Conservation (phyloP, 129 eudicot species). For the Scalesia atractyloides region DNA sequence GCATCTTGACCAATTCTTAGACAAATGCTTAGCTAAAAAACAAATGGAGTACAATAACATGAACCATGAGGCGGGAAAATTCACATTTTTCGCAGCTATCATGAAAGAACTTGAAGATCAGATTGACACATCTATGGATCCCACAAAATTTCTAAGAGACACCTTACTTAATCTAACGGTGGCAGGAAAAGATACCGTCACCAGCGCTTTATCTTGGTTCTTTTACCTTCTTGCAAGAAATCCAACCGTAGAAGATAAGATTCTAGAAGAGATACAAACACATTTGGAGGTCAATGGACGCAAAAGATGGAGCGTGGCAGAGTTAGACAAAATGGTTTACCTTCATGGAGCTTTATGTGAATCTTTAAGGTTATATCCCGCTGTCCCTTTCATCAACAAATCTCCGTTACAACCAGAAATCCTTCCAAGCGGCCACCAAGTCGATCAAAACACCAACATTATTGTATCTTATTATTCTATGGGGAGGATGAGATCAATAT, state of each 20-base stretch:
- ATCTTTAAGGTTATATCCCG: no score
- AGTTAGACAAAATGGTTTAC: no score
- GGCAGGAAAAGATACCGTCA: constrained; percentile 58
- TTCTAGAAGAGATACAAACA: no score
- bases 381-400: no score
- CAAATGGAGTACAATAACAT: no score
- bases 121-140: background rate
- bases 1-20: constrained; percentile 26
- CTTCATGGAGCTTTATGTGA: no score
- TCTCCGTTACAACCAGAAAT: no score
- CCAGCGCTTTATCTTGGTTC: constrained; percentile 35
- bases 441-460: constrained; percentile 37
- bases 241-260: no score
- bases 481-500: constrained; percentile 58
- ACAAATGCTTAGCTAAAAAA: constrained; percentile 14
- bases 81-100: constrained; percentile 18
- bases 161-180: constrained; percentile 29
- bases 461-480: constrained; percentile 41
- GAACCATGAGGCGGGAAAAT: background rate
- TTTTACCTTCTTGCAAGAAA: no score
- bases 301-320: no score
- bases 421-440: constrained; percentile 49
- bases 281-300: no score
- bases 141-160: constrained; percentile 42
- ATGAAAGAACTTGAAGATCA: constrained; percentile 20